These are phyloP conservation scores for Chrysophaeum taylorii DNA, from an alignment of 352 stramenopile genomes.

Conservation along the genomic window DNA sequence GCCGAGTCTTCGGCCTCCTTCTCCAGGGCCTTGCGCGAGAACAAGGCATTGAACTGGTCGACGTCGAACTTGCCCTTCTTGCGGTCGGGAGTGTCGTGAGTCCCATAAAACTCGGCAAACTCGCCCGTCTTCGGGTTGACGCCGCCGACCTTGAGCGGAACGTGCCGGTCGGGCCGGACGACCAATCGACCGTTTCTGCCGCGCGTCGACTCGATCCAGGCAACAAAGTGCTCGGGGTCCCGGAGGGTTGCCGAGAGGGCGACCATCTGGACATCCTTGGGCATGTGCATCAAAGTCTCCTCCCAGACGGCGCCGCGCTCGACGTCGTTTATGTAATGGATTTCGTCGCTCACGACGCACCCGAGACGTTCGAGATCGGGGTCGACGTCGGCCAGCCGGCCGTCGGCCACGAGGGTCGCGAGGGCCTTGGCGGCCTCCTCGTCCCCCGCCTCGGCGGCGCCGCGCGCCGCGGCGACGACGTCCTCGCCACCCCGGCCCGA, in stretches of 20 bases:
- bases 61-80: slow-evolving; percentile 70
- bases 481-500: neutral
- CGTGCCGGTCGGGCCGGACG: neutral
- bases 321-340: slow-evolving; percentile 73
- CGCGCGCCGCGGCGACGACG: neutral
- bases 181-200: neutral
- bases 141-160: slow-evolving; percentile 4
- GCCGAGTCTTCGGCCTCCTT: neutral
- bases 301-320: slow-evolving; percentile 72
- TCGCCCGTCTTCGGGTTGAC: slow-evolving; percentile 4
- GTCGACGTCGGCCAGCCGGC: neutral
- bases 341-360: slow-evolving; percentile 75
- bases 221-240: slow-evolving; percentile 67
- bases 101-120: slow-evolving; percentile 6
- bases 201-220: slow-evolving; percentile 50
- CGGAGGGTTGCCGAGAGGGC: slow-evolving; percentile 68
- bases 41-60: slow-evolving; percentile 63
- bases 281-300: slow-evolving; percentile 66
- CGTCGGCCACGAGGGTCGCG: neutral
- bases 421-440: slow-evolving; percentile 1
- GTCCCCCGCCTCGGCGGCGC: neutral
- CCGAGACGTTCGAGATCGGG: slow-evolving; percentile 35
- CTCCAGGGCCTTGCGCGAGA: neutral
- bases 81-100: slow-evolving; percentile 35
- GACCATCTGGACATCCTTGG: slow-evolving; percentile 65